phyloP scores from a whole-genome alignment of 139 green algal species.

The Coelastrella sp. region DNA sequence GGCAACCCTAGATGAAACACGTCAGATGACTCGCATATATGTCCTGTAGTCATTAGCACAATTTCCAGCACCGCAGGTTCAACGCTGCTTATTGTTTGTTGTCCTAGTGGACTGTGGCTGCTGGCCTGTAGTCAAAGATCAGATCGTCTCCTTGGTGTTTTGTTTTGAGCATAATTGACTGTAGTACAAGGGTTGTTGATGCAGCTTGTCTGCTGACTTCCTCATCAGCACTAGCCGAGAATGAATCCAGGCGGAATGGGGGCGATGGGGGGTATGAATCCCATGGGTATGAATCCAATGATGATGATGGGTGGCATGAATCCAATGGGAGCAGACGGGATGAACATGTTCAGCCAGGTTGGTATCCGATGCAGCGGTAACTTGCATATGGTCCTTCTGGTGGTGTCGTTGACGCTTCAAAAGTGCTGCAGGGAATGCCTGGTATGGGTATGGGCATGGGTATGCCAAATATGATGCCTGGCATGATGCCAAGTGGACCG shows the following conservation, averaged over 20 bases:
- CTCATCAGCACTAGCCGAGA: neutral
- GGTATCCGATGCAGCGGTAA: too few relatives aligned
- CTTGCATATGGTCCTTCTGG: too few relatives aligned
- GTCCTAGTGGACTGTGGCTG: too few relatives aligned
- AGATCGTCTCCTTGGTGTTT: too few relatives aligned
- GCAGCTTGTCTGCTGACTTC: neutral
- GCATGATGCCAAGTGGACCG: slow-evolving; percentile 6
- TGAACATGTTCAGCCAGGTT: slow-evolving; percentile 25
- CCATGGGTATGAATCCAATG: slow-evolving; percentile 39
- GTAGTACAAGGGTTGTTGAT: neutral
- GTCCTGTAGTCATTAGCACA: too few relatives aligned
- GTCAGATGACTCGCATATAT: too few relatives aligned
- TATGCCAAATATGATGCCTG: slow-evolving; percentile 1
- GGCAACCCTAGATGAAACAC: too few relatives aligned
- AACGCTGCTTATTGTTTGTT: too few relatives aligned
- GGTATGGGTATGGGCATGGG: slow-evolving; percentile 45
- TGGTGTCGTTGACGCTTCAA: too few relatives aligned
- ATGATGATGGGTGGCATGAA: slow-evolving; percentile 38
- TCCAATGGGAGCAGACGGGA: slow-evolving; percentile 27
- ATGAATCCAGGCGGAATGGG: slow-evolving; percentile 39
- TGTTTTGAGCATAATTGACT: too few relatives aligned
- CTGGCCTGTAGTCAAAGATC: too few relatives aligned
- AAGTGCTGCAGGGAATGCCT: slow-evolving; percentile 24
- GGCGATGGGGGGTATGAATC: slow-evolving; percentile 31
- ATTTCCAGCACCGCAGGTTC: too few relatives aligned